Percentiles rank a stretch among this genome's conserved stretches.
phyloP scores from a whole-genome alignment of 1,139 yeast species.

The Kodamaea anthophila region DNA sequence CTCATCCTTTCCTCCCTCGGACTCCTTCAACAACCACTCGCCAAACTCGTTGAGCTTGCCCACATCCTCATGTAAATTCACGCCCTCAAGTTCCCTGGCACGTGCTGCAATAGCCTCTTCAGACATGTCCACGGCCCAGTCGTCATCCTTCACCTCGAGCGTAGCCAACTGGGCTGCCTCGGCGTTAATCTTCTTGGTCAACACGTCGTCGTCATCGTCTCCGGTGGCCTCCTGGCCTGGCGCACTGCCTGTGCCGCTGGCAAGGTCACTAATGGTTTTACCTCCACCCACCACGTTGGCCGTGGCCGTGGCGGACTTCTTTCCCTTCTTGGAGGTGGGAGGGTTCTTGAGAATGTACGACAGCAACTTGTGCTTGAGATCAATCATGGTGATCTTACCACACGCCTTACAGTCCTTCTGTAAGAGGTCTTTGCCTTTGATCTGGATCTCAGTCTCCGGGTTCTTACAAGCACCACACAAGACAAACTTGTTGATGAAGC shows the following conservation, averaged over 20 bases:
- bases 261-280: slow-evolving; percentile 70
- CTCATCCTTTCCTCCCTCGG: slow-evolving; percentile 48
- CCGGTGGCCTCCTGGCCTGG: slow-evolving; percentile 19
- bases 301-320: slow-evolving; percentile 82
- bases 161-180: slow-evolving; percentile 70
- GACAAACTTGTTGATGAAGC: slow-evolving; percentile 87
- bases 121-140: slow-evolving; percentile 97
- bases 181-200: slow-evolving; percentile 75
- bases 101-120: slow-evolving; percentile 95
- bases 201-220: slow-evolving; percentile 67
- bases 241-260: slow-evolving; percentile 41
- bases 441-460: slow-evolving; percentile 91
- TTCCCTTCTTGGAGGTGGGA: slow-evolving; percentile 56
- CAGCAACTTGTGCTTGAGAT: slow-evolving; percentile 80
- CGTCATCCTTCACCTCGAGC: slow-evolving; percentile 74
- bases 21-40: slow-evolving; percentile 67
- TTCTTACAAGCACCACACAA: slow-evolving; percentile 93
- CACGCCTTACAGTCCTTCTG: slow-evolving; percentile 97
- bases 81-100: slow-evolving; percentile 76
- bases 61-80: slow-evolving; percentile 37
- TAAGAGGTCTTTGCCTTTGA: slow-evolving; percentile 70
- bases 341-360: slow-evolving; percentile 90
- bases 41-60: slow-evolving; percentile 73
- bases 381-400: slow-evolving; percentile 83
- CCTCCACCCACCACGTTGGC: slow-evolving; percentile 91